Conservation (phyloP, 1,284 basidiomycete genomes). For the Laetiporus sulphureus region DNA sequence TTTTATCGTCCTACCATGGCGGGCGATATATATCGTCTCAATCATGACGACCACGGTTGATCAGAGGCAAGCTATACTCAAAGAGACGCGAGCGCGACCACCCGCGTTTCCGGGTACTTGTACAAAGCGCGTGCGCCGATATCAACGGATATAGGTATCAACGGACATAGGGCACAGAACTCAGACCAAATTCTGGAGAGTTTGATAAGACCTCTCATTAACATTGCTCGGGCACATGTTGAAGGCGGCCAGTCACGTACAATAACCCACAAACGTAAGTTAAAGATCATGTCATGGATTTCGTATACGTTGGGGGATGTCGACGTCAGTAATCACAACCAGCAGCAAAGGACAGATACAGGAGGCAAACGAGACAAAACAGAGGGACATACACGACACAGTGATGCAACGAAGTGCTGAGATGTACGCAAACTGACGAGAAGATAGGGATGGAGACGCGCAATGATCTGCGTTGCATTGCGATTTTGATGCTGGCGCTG, state of each 20-base stretch:
- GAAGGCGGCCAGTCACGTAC: conserved; percentile 15
- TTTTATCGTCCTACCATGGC: conserved; percentile 56
- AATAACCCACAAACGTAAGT: conserved; percentile 20
- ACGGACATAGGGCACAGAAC: too few species aligned
- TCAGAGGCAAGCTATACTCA: too few species aligned
- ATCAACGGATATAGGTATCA: too few species aligned
- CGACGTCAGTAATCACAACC: conserved; percentile 15
- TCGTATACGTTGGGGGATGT: conserved; percentile 19
- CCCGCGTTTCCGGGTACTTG: too few species aligned
- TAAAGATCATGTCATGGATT: conserved; percentile 21
- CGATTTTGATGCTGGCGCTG: conserved; percentile 5
- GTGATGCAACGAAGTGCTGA: conserved; percentile 7
- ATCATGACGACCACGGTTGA: too few species aligned
- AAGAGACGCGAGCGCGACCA: too few species aligned
- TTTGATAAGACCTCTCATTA: too few species aligned
- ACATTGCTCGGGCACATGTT: too few species aligned
- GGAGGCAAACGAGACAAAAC: conserved; percentile 6
- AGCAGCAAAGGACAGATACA: conserved; percentile 5
- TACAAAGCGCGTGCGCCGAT: too few species aligned
- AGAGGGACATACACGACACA: conserved; percentile 7
- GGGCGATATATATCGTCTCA: conserved; percentile 73
- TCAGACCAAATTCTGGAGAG: too few species aligned
- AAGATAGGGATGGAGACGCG: conserved; percentile 5
- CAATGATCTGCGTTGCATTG: too few species aligned
- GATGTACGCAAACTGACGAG: conserved; percentile 8